A percentile compares a stretch with the other conserved stretches of the same genome.
Evolutionary conservation across 2,329 filamentous ascomycete species (phyloP).

Genomic region (Xylaria multiplex): DNA sequence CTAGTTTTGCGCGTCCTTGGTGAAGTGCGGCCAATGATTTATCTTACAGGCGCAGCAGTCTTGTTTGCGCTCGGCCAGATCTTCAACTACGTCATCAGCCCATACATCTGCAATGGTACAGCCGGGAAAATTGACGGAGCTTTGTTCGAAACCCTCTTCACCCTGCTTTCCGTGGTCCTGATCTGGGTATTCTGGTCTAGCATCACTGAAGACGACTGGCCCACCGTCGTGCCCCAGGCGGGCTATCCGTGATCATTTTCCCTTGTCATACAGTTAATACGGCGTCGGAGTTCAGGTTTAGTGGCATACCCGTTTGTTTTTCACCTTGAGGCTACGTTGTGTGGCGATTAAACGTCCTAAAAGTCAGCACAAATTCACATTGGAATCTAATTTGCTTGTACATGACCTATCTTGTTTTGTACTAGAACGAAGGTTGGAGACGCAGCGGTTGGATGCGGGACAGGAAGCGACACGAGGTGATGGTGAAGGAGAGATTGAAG

Average conservation of each 20-base stretch:
- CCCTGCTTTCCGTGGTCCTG: slow-evolving; percentile 80
- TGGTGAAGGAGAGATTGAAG: slow-evolving; percentile 29
- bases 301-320: slow-evolving; percentile 50
- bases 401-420: slow-evolving; percentile 15
- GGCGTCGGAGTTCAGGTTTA: slow-evolving; percentile 50
- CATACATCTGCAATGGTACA: slow-evolving; percentile 87
- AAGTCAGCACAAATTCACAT: slow-evolving; percentile 30
- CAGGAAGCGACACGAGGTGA: slow-evolving; percentile 38
- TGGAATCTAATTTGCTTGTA: slow-evolving; percentile 40
- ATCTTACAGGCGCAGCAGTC: slow-evolving; percentile 76
- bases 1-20: slow-evolving; percentile 88
- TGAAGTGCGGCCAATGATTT: slow-evolving; percentile 92
- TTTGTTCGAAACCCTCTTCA: slow-evolving; percentile 93
- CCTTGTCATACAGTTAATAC: slow-evolving; percentile 41
- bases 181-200: slow-evolving; percentile 98
- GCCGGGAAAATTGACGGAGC: slow-evolving; percentile 89
- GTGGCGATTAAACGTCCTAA: slow-evolving; percentile 21
- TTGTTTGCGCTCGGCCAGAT: slow-evolving; percentile 93
- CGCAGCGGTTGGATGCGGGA: slow-evolving; percentile 38
- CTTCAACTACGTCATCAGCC: slow-evolving; percentile 94
- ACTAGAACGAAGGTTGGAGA: slow-evolving; percentile 30
- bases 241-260: slow-evolving; percentile 52
- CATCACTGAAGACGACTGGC: slow-evolving; percentile 99
- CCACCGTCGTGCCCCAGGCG: slow-evolving; percentile 58
- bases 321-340: slow-evolving; percentile 39